A percentile compares a stretch with the other conserved stretches of the same genome.
Evolutionary conservation across 2,329 filamentous ascomycete genomes (phyloP).

Genomic region (Mycosphaerella sp.): DNA sequence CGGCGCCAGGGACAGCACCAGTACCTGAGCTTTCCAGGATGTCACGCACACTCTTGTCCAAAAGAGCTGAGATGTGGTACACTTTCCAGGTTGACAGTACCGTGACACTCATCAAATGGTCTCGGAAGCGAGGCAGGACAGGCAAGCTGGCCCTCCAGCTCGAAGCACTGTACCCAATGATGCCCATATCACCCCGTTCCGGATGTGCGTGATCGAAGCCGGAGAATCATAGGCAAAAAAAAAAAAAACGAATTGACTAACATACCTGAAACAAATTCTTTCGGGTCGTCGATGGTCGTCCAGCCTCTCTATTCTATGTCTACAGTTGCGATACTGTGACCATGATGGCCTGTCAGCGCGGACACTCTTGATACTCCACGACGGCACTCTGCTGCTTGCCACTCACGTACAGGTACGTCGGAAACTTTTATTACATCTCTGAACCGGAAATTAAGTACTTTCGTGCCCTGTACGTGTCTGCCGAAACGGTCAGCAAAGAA

Average conservation of each 20-base stretch:
- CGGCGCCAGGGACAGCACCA: no score
- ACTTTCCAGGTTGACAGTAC: no score
- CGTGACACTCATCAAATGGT: no score
- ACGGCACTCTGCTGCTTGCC: not conserved
- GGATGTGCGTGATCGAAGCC: not conserved
- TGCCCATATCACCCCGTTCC: not conserved
- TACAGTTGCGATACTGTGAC: slow-evolving; percentile 22
- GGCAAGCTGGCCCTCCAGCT: no score
- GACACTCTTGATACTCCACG: not conserved
- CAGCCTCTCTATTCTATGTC: slow-evolving; percentile 33
- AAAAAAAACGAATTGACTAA: slow-evolving; percentile 1
- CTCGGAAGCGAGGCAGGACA: no score
- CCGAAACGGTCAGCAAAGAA: slow-evolving; percentile 2
- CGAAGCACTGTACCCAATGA: no score
- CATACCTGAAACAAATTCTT: slow-evolving; percentile 23
- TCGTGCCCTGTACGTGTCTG: slow-evolving; percentile 22
- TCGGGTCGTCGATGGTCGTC: slow-evolving; percentile 27
- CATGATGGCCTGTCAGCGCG: not conserved
- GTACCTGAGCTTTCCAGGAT: no score
- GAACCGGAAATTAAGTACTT: slow-evolving; percentile 16
- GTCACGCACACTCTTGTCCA: no score
- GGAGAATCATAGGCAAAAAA: not conserved
- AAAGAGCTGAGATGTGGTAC: no score
- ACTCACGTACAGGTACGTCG: slow-evolving; percentile 20
- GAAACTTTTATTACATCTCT: slow-evolving; percentile 29